Percentiles rank a stretch among this genome's conserved stretches.
Evolutionary conservation across 257 asterid species (phyloP).

Genomic region (Anisodus acutangulus): DNA sequence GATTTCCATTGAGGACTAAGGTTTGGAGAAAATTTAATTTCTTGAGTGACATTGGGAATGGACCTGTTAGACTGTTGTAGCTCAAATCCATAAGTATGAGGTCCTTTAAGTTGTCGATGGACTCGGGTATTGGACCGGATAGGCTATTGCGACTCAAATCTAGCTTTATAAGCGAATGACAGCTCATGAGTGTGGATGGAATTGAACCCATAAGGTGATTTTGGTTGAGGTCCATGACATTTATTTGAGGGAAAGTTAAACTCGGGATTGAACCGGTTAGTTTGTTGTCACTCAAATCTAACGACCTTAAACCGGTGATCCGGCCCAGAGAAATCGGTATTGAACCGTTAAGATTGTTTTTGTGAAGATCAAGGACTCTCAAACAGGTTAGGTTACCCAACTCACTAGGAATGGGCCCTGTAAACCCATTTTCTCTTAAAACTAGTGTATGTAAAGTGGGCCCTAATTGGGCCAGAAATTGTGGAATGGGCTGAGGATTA

Average conservation of each 20-base stretch:
- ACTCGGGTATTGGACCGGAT: conserved; percentile 60
- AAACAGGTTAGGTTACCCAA: conserved; percentile 67
- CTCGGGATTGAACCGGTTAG: conserved; percentile 68
- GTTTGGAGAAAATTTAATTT: conserved; percentile 61
- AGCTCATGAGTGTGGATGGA: conserved; percentile 48
- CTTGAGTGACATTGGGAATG: conserved; percentile 50
- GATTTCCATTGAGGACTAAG: conserved; percentile 66
- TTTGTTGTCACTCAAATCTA: conserved; percentile 75
- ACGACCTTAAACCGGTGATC: conserved; percentile 57
- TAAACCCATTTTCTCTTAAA: conserved; percentile 69
- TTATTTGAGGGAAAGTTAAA: conserved; percentile 52
- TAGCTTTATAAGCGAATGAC: conserved; percentile 59
- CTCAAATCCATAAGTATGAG: conserved; percentile 74
- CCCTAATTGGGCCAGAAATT: conserved; percentile 69
- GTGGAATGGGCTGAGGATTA: conserved; percentile 78
- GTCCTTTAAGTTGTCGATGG: conserved; percentile 35
- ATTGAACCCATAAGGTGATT: conserved; percentile 66
- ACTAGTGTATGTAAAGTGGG: conserved; percentile 63
- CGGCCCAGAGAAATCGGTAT: conserved; percentile 62
- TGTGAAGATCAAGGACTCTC: conserved; percentile 74
- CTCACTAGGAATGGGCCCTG: conserved; percentile 70
- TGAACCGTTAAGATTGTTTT: conserved; percentile 71
- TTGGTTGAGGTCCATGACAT: conserved; percentile 71
- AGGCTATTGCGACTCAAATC: conserved; percentile 76
- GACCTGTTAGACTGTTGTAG: conserved; percentile 57